Evolutionary conservation across 768 basidiomycete genomes (phyloP).

Genomic region (Tulasnella sp.): DNA sequence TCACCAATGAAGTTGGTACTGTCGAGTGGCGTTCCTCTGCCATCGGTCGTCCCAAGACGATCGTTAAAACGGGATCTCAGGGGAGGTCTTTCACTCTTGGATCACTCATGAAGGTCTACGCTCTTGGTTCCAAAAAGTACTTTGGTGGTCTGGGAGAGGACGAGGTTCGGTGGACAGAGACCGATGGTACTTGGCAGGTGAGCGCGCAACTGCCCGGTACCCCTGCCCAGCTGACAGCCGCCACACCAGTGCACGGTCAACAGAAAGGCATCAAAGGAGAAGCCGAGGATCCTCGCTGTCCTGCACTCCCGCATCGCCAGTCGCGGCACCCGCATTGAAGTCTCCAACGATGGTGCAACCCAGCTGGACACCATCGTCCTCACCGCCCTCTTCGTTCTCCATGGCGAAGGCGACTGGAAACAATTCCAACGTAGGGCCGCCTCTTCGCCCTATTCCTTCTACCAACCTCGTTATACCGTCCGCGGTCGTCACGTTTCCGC

Average conservation of each 20-base stretch:
- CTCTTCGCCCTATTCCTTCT: conserved; percentile 2
- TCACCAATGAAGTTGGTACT: conserved; percentile 6
- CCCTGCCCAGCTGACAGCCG: no score
- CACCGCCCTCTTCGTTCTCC: conserved; percentile 13
- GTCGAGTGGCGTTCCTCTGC: conserved; percentile 9
- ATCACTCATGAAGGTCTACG: conserved; percentile 4
- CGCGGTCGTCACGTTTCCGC: conserved; percentile 5
- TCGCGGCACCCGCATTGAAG: conserved; percentile 10
- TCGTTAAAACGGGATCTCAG: conserved; percentile 2
- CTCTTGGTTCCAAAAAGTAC: neutral
- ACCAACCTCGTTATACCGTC: conserved; percentile 6
- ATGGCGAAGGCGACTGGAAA: conserved; percentile 14
- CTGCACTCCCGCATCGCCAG: conserved; percentile 12
- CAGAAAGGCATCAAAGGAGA: neutral
- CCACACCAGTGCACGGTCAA: conserved; percentile 7
- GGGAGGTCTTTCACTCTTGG: conserved; percentile 1
- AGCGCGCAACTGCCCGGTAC: no score
- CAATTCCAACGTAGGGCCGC: neutral
- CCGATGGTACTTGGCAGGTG: conserved; percentile 15
- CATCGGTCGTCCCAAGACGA: conserved; percentile 2
- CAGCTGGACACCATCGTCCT: conserved; percentile 16
- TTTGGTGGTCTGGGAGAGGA: conserved; percentile 9
- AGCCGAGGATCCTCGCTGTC: conserved; percentile 1
- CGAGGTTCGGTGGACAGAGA: conserved; percentile 8
- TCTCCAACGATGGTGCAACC: neutral